Evolutionary conservation across 345 rosid genomes (phyloP).

Genomic region (Boechera retrofracta): DNA sequence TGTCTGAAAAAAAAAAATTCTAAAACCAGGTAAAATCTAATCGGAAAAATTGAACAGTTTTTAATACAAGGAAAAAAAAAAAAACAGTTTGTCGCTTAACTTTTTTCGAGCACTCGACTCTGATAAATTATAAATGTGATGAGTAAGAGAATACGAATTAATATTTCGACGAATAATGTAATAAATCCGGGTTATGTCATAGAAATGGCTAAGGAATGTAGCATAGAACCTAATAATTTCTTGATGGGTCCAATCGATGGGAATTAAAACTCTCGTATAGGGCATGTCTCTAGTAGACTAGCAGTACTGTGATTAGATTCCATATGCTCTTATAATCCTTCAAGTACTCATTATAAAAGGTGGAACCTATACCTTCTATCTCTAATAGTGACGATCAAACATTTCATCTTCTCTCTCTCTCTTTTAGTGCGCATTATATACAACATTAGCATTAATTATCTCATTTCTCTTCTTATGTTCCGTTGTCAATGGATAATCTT

Average conservation of each 20-base stretch:
- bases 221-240: conserved; percentile 25
- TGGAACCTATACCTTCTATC: conserved; percentile 44
- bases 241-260: conserved; percentile 38
- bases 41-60: not conserved
- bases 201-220: conserved; percentile 43
- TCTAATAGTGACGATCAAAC: conserved; percentile 40
- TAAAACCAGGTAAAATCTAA: not conserved
- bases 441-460: conserved; percentile 7
- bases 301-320: conserved; percentile 41
- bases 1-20: not conserved
- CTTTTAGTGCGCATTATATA: conserved; percentile 36
- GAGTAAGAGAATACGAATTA: conserved; percentile 31
- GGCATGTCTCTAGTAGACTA: conserved; percentile 34
- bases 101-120: not conserved
- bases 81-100: not conserved
- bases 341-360: conserved; percentile 41
- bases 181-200: conserved; percentile 17
- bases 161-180: conserved; percentile 26
- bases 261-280: conserved; percentile 19
- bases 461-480: not conserved
- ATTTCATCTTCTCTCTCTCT: conserved; percentile 24
- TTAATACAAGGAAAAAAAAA: not conserved
- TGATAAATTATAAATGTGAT: conserved; percentile 5
- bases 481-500: not conserved
- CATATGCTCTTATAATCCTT: conserved; percentile 46